Conservation (phyloP, 2,329 filamentous ascomycete genomes). For the Penicillium sp. region DNA sequence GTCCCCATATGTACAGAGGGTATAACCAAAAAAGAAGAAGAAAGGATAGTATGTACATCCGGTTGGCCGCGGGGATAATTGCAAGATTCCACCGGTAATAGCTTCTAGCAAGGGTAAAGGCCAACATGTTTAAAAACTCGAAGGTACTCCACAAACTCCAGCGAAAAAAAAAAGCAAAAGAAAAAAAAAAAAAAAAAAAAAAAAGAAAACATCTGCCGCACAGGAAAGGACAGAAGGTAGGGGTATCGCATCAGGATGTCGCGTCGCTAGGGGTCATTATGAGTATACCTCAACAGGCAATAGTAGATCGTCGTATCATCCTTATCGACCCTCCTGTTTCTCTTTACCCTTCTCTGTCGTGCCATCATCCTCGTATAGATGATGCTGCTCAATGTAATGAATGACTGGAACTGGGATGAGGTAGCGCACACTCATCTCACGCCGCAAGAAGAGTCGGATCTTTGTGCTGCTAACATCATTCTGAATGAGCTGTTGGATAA, state of each 20-base stretch:
- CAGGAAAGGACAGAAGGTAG: slow-evolving; percentile 4
- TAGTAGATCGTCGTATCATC: slow-evolving; percentile 19
- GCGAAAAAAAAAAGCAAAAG: slow-evolving; percentile 7
- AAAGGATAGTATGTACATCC: slow-evolving; percentile 14
- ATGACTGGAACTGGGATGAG: slow-evolving; percentile 71
- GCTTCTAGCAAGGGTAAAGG: neutral
- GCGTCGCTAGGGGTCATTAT: slow-evolving; percentile 13
- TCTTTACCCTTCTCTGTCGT: slow-evolving; percentile 37
- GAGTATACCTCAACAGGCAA: neutral
- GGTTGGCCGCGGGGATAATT: neutral
- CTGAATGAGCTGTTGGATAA: slow-evolving; percentile 83
- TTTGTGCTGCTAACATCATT: slow-evolving; percentile 81
- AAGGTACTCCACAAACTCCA: slow-evolving; percentile 14
- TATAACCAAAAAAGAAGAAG: neutral
- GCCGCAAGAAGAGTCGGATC: slow-evolving; percentile 74
- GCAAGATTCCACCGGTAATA: neutral
- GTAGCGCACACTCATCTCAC: slow-evolving; percentile 80
- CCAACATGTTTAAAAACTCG: neutral
- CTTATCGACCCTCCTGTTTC: slow-evolving; percentile 24
- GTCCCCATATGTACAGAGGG: slow-evolving; percentile 8
- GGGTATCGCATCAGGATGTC: slow-evolving; percentile 24
- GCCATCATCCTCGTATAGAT: slow-evolving; percentile 59
- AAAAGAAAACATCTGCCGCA: neutral
- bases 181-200: too few relatives aligned
- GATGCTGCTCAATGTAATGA: slow-evolving; percentile 67